Base-by-base conservation (phyloP, 2,329 filamentous ascomycete genomes). In the Pseudomassariella vexata region DNA sequence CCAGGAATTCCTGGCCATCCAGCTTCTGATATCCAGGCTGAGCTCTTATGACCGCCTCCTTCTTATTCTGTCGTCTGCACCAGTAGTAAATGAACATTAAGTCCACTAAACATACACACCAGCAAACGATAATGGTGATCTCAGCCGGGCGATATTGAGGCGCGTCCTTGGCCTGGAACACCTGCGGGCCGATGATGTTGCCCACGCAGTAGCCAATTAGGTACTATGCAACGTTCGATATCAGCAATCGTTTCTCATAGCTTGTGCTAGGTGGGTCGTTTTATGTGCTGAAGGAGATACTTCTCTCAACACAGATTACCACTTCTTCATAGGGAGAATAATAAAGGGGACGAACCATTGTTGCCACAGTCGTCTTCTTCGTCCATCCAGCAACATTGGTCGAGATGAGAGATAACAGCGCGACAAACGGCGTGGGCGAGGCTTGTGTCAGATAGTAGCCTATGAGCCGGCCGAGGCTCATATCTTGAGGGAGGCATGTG, bases 1-100 rank as follows among this genome's bases (percentile, higher is more conserved):
- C 78, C 35, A 76, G 60, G 56, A 73, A 82, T 62, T 82, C 79
- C 53, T 82, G 77, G 39, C 82, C 81, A 50, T 77, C 73, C 33
- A 82, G 39, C 53, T 68, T 77, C 16, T 63, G 60, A 49, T 84
- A 84, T 2, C 62, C 70, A 0, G 74, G 68, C 30, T 60, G 56
- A 2, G 65, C 66, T 24, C 74, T 55, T 11, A 73, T 46, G 6
- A 47, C 46, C 0, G 64, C 72, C 58, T 83, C 84, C 54, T 68
- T 67, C 39, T 52, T 56, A 42, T 85, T 85, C 57, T 79, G 65
- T 14, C 53, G 51, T 9, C 60, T 57, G 49, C 72, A 83, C 64
- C 74, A 82, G 48, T 63, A 67, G 54, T 74, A 78, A 34, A 84
- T 78, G 45, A 82, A 82, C 0, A 66, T 40, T 35, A 82, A 46